Conservation (phyloP, 23 red algal genomes). For the Pyropia yezoensis region DNA sequence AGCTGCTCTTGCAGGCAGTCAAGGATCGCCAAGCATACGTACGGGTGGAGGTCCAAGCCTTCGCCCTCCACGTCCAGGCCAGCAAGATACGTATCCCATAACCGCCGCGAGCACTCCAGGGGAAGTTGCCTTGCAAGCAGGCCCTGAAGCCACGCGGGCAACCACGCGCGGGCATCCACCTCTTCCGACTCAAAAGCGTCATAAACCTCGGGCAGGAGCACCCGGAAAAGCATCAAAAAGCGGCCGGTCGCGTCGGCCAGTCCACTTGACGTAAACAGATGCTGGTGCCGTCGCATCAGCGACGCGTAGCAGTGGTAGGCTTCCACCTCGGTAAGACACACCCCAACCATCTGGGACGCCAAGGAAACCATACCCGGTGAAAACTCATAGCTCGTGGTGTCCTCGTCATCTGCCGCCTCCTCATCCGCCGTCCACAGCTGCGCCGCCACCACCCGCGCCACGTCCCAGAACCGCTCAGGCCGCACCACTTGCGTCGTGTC, state of each 20-base stretch:
- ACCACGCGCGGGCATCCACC: constrained; percentile 50
- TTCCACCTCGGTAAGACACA: constrained; percentile 57
- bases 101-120: constrained; percentile 39
- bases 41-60: constrained; percentile 64
- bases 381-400: constrained; percentile 7
- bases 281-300: constrained; percentile 50
- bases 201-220: constrained; percentile 45
- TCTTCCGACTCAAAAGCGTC: constrained; percentile 84
- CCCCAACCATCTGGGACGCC: constrained; percentile 41
- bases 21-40: constrained; percentile 81
- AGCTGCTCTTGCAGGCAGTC: constrained; percentile 75
- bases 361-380: constrained; percentile 61
- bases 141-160: constrained; percentile 65
- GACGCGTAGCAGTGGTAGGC: constrained; percentile 48
- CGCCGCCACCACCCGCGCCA: not conserved
- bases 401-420: not conserved
- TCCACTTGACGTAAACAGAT: constrained; percentile 33
- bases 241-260: constrained; percentile 35
- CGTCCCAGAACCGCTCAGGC: not conserved
- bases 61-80: constrained; percentile 5
- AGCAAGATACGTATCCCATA: constrained; percentile 89
- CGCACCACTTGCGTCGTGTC: constrained; percentile 7
- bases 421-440: constrained; percentile 6
- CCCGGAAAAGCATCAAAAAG: constrained; percentile 73
- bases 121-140: constrained; percentile 54